These are phyloP conservation scores for Naematelia aurantialba DNA, from an alignment of 768 basidiomycete species.

Conservation along the genomic window DNA sequence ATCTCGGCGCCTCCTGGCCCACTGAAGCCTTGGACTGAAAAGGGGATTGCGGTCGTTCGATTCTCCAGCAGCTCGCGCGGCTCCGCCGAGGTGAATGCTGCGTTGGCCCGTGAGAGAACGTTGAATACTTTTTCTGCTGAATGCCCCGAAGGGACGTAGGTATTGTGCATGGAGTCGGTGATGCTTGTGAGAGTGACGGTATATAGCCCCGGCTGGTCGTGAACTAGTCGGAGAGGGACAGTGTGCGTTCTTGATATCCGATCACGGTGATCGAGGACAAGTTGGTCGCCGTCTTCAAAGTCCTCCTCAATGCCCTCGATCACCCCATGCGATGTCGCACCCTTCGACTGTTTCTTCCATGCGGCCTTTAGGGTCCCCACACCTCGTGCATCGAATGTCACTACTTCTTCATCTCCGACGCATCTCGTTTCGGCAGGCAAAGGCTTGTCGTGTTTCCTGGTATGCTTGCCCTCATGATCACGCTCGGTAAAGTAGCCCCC, in stretches of 20 bases:
- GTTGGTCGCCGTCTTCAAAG: conserved; percentile 16
- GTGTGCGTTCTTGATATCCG: conserved; percentile 37
- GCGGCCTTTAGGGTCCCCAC: conserved; percentile 38
- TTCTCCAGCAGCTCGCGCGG: conserved; percentile 68
- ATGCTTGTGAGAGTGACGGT: conserved; percentile 66
- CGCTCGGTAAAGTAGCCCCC: conserved; percentile 60
- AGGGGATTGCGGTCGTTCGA: conserved; percentile 58
- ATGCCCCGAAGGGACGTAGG: conserved; percentile 52
- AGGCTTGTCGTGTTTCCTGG: conserved; percentile 59
- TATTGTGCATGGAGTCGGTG: conserved; percentile 76
- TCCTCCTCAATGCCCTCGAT: conserved; percentile 46
- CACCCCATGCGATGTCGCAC: conserved; percentile 25
- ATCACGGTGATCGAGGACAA: conserved; percentile 23
- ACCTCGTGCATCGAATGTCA: conserved; percentile 38
- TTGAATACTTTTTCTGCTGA: conserved; percentile 57
- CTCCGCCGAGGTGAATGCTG: conserved; percentile 62
- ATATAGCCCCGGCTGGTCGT: conserved; percentile 52
- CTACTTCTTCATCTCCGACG: conserved; percentile 41
- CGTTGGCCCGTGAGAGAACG: conserved; percentile 66
- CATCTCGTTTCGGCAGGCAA: conserved; percentile 54
- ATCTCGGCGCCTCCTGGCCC: not conserved
- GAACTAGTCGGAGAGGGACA: conserved; percentile 35
- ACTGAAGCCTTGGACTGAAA: conserved; percentile 49
- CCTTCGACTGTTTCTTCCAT: conserved; percentile 39
- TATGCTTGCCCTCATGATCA: conserved; percentile 51